These are phyloP conservation scores for Periglandula ipomoeae DNA, from an alignment of 2,329 filamentous ascomycete genomes.

Conservation along the genomic window DNA sequence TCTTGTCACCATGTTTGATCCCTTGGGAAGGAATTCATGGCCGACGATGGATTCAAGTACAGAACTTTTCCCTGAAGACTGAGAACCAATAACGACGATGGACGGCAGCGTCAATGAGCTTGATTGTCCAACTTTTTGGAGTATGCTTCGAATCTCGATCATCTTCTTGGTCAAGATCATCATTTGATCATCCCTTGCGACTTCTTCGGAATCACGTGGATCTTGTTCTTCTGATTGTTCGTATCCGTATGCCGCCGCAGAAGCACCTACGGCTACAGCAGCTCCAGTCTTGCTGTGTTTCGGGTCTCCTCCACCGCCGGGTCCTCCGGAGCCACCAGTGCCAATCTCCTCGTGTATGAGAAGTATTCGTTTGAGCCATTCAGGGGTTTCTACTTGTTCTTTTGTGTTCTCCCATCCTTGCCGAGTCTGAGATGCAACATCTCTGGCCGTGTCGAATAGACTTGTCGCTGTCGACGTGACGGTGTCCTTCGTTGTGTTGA, in stretches of 20 bases:
- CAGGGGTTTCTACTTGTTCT: constrained; percentile 58
- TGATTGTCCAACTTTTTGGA: constrained; percentile 87
- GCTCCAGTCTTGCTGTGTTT: constrained; percentile 52
- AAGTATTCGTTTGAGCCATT: constrained; percentile 73
- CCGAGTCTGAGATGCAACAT: constrained; percentile 69
- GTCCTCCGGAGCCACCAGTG: constrained; percentile 38
- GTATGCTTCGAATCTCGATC: constrained; percentile 93
- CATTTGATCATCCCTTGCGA: constrained; percentile 92
- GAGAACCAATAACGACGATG: constrained; percentile 98
- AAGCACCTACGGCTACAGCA: constrained; percentile 59
- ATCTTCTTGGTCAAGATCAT: constrained; percentile 99
- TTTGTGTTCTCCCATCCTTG: constrained; percentile 78
- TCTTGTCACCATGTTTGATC: constrained; percentile 97
- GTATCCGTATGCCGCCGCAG: constrained; percentile 71
- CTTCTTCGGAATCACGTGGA: constrained; percentile 49
- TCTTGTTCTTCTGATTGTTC: constrained; percentile 60
- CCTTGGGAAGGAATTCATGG: constrained; percentile 95
- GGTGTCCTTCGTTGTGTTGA: constrained; percentile 63
- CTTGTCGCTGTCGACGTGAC: constrained; percentile 59
- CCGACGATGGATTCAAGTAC: constrained; percentile 95
- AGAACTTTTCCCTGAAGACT: constrained; percentile 96
- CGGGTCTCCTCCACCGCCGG: constrained; percentile 39
- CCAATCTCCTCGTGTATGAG: constrained; percentile 51
- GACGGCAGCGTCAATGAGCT: constrained; percentile 82
- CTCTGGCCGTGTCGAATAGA: constrained; percentile 63